Base-by-base conservation (phyloP, 2,329 filamentous ascomycete species). In the Trichophyton verrucosum region DNA sequence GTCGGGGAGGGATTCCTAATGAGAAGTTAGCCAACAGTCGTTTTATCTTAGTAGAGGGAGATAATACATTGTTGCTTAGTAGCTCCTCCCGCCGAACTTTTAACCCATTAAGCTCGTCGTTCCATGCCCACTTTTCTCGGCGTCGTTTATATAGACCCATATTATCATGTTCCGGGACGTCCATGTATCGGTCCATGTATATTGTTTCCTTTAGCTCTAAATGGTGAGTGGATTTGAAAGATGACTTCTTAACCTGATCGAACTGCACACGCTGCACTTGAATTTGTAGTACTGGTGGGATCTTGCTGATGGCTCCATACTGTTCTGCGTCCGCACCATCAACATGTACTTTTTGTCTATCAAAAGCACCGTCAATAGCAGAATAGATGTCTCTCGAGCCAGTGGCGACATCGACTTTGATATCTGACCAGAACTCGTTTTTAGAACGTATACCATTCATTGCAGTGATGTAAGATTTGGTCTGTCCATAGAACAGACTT, bases 111-210 rank as follows among this genome's bases (percentile, higher is more conserved):
- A 91, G 74, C 60, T 84, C 78, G 61, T 80, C 78, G 61, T 88
- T 86, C 70, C 86, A 82, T 38, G 80, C 79, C 90, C 91, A 95
- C 44, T 82, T 82, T 62, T 85, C 78, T 63, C 85, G 80, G 7
- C 89, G 83, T 30, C 81, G 77, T 83, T 63, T 86, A 78, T 63
- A 85, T 80, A 30, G 90, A 84, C 49, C 82, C 79, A 49, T 80
- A 1, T 90, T 75, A 1, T 81, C 75, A 2, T 85, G 82, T 46
- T 83, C 79, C 3, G 80, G 77, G 0, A 80, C 77, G 3, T 83
- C 82, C 80, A 91, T 86, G 72, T 95, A 99, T 30, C 91, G 83
- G 73, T 97, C 94, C 59, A 99, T 79, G 69, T 89, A 95, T 11
- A 99, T 80, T 1, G 81, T 86, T 65, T 94, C 86, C 3, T 87